Evolutionary conservation across 208 protist genomes (phyloP).

Genomic region (Acanthamoeba polyphaga): DNA sequence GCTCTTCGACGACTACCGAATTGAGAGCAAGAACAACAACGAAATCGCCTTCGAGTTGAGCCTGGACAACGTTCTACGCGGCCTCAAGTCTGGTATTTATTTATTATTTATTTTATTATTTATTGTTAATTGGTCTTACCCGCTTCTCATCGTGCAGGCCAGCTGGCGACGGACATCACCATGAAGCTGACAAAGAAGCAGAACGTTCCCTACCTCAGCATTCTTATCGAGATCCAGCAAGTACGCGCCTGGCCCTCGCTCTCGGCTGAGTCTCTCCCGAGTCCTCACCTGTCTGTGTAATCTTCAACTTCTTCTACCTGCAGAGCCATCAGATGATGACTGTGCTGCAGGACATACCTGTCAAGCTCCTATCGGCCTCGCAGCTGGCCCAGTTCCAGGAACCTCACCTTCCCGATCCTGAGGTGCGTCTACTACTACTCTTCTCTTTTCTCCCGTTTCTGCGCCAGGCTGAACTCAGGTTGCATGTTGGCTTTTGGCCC

Average conservation of each 20-base stretch:
- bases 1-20: constrained; percentile 81
- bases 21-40: constrained; percentile 81
- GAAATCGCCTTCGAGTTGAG: constrained; percentile 82
- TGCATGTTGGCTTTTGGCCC: not conserved
- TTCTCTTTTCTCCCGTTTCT: not conserved
- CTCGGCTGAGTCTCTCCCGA: not conserved
- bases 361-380: constrained; percentile 73
- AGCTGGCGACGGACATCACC: constrained; percentile 56
- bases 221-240: constrained; percentile 73
- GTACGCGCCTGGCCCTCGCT: not conserved
- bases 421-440: not conserved
- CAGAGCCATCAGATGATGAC: constrained; percentile 62
- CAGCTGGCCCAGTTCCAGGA: constrained; percentile 77
- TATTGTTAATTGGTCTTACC: not conserved
- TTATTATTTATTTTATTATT: constrained; percentile 6
- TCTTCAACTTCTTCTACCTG: too few relatives aligned
- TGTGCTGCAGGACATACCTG: constrained; percentile 81
- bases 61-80: constrained; percentile 78
- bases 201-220: constrained; percentile 67
- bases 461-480: not conserved
- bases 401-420: constrained; percentile 77
- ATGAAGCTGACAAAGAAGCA: constrained; percentile 79
- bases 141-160: not conserved
- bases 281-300: not conserved
- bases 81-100: constrained; percentile 75